Conservation (phyloP, 306 rosid genomes). For the Cotoneaster glaucophyllus region DNA sequence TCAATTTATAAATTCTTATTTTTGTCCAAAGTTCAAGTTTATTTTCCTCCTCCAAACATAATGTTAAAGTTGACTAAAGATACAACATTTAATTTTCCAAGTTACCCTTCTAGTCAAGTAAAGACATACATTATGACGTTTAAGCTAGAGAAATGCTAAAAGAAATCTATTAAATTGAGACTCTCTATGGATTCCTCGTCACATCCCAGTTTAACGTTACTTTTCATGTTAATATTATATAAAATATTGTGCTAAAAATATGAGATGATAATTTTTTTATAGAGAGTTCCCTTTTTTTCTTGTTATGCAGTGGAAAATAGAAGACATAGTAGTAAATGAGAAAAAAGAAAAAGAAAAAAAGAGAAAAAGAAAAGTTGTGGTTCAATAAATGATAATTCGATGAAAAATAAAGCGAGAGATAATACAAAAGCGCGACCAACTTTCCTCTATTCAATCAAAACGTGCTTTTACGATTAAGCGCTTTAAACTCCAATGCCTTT, state of each 20-base stretch:
- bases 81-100: background rate
- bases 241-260: too few species aligned
- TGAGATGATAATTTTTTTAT: too few species aligned
- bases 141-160: background rate
- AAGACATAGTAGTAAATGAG: background rate
- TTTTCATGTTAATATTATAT: too few species aligned
- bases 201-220: too few species aligned
- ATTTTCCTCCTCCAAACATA: too few species aligned
- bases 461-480: slow-evolving; percentile 29
- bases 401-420: background rate
- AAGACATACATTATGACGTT: background rate
- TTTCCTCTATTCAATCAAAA: slow-evolving; percentile 28
- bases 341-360: background rate
- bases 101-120: background rate
- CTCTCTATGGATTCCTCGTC: too few species aligned
- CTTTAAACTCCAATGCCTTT: slow-evolving; percentile 15
- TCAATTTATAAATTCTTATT: too few species aligned
- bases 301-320: background rate
- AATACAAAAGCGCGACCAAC: background rate
- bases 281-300: background rate
- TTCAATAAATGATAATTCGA: slow-evolving; percentile 6
- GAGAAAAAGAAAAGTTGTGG: background rate
- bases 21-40: too few species aligned
- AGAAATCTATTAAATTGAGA: too few species aligned
- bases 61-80: background rate